These are phyloP conservation scores for Nasturtium officinale DNA, from an alignment of 345 rosid genomes.

Conservation along the genomic window DNA sequence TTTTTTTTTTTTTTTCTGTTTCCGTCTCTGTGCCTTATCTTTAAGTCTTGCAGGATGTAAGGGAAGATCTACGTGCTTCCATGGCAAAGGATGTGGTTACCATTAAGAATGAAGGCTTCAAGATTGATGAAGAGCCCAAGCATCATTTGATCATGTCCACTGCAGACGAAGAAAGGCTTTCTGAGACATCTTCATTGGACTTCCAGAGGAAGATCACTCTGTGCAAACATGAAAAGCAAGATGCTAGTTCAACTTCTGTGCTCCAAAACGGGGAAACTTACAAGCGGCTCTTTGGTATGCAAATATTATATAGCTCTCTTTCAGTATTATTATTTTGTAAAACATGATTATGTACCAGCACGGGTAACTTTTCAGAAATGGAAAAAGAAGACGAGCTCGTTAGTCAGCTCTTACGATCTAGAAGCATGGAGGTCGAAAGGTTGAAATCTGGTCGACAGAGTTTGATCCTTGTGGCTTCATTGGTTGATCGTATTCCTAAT, in stretches of 20 bases:
- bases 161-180: conserved; percentile 38
- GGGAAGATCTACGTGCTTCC: conserved; percentile 88
- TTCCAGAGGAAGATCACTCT: conserved; percentile 84
- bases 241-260: conserved; percentile 48
- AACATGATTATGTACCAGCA: conserved; percentile 1
- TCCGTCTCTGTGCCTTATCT: conserved; percentile 40
- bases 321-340: background rate
- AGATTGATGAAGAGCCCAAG: conserved; percentile 48
- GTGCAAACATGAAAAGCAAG: conserved; percentile 67
- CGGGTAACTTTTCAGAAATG: conserved; percentile 59
- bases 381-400: conserved; percentile 86
- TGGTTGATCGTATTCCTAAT: conserved; percentile 91
- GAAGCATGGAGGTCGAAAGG: conserved; percentile 63
- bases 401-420: conserved; percentile 66
- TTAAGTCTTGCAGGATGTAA: conserved; percentile 64
- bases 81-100: conserved; percentile 84
- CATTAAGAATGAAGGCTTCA: conserved; percentile 80
- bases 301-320: conserved; percentile 8
- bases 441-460: conserved; percentile 69
- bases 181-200: conserved; percentile 50
- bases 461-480: conserved; percentile 84
- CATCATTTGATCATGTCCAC: conserved; percentile 33
- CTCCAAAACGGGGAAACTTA: conserved; percentile 51
- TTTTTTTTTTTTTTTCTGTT: background rate
- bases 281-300: conserved; percentile 66